phyloP scores from a whole-genome alignment of 2,329 filamentous ascomycete species.

The Pezicula neosporulosa region DNA sequence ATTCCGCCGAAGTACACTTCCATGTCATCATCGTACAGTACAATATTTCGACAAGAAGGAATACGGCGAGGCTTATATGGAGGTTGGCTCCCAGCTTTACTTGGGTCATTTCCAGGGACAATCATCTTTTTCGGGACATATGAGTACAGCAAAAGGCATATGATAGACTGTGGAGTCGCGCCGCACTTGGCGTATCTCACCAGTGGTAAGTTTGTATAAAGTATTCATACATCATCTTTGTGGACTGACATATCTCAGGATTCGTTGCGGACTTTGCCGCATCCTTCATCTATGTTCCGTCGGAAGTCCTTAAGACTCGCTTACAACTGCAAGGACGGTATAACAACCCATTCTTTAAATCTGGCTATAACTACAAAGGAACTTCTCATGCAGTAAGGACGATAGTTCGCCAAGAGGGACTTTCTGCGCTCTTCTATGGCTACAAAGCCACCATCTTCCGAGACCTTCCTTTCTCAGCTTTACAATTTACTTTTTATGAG shows the following conservation, averaged over 20 bases:
- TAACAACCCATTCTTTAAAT: slow-evolving; percentile 91
- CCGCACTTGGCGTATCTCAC: slow-evolving; percentile 82
- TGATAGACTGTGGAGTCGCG: slow-evolving; percentile 81
- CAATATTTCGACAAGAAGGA: slow-evolving; percentile 90
- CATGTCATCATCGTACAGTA: slow-evolving; percentile 85
- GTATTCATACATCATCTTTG: background rate
- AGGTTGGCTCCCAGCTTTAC: slow-evolving; percentile 85
- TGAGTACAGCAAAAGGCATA: slow-evolving; percentile 86
- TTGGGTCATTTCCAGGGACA: slow-evolving; percentile 91
- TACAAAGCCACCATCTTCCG: slow-evolving; percentile 94
- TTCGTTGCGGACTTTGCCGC: slow-evolving; percentile 90
- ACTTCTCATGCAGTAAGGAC: slow-evolving; percentile 82
- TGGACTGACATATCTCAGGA: slow-evolving; percentile 45
- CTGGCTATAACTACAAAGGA: slow-evolving; percentile 92
- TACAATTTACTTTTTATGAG: slow-evolving; percentile 98
- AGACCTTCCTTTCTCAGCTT: slow-evolving; percentile 90
- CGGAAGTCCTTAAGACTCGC: slow-evolving; percentile 96
- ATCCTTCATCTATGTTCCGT: slow-evolving; percentile 91
- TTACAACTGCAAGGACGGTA: slow-evolving; percentile 91
- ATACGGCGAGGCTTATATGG: slow-evolving; percentile 83
- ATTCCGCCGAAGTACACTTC: slow-evolving; percentile 91
- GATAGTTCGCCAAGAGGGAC: slow-evolving; percentile 79
- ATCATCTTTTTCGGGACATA: slow-evolving; percentile 95
- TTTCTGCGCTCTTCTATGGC: slow-evolving; percentile 87
- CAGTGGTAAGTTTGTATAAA: slow-evolving; percentile 55